Percentiles rank a stretch among this genome's conserved stretches.
Evolutionary conservation across 1,284 basidiomycete species (phyloP).

Genomic region (Fomitopsis betulina): DNA sequence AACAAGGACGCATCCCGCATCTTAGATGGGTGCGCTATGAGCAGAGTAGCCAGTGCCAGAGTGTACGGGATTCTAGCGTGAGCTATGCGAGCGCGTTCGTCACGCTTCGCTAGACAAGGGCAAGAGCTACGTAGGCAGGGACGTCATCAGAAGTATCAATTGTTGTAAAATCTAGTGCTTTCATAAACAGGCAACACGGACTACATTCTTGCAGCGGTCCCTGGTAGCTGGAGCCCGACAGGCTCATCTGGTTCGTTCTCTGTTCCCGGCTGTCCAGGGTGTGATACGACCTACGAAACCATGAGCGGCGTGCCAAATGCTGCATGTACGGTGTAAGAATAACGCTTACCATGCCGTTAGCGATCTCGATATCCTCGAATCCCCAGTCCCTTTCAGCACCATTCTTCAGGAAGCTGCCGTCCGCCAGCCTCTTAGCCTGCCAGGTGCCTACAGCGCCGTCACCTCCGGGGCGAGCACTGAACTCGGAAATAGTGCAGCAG

Average conservation of each 20-base stretch:
- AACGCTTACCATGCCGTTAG: slow-evolving; percentile 38
- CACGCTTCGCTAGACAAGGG: slow-evolving; percentile 33
- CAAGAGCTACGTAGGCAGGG: neutral
- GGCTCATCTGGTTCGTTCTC: slow-evolving; percentile 53
- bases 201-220: slow-evolving; percentile 38
- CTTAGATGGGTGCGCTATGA: slow-evolving; percentile 87
- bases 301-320: neutral
- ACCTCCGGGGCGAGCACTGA: slow-evolving; percentile 29
- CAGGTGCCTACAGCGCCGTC: slow-evolving; percentile 37
- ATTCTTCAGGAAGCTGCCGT: slow-evolving; percentile 54
- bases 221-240: slow-evolving; percentile 46
- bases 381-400: slow-evolving; percentile 76
- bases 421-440: slow-evolving; percentile 43
- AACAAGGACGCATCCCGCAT: slow-evolving; percentile 35
- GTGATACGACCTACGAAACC: slow-evolving; percentile 49
- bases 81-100: slow-evolving; percentile 92
- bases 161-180: neutral
- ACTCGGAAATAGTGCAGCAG: slow-evolving; percentile 63
- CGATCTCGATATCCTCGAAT: slow-evolving; percentile 63
- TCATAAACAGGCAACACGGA: neutral
- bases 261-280: slow-evolving; percentile 57
- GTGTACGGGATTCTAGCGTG: slow-evolving; percentile 80
- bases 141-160: neutral
- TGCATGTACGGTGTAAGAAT: neutral
- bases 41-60: slow-evolving; percentile 80